Base-by-base conservation (phyloP, 1,284 basidiomycete species). In the Malassezia furfur region DNA sequence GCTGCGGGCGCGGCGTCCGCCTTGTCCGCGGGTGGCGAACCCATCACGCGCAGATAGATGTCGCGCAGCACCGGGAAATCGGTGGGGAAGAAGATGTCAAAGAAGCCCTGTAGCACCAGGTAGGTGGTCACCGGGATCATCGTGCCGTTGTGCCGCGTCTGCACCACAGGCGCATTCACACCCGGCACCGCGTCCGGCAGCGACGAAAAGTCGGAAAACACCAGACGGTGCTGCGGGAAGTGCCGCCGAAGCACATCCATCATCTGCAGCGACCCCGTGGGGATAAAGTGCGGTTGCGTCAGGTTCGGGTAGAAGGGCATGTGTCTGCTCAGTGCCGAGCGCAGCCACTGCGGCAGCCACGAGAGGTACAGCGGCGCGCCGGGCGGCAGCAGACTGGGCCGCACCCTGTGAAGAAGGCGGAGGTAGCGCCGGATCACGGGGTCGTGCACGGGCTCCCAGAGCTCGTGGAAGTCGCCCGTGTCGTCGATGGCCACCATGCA, bases 81-180 rank as follows among this genome's bases (percentile, higher is more conserved):
- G 7, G 93, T 98, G 1, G 94, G 94, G 79, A 98, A 99, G 80
- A 99, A 91, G 62, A 98, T 98, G 77, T 99, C 94, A 76, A 99
- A 99, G 78, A 84, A 93, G 11, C 94, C 94, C 71, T 88, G 94
- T 63, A 86, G 84, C 54, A 98, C 94, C 64, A 93, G 82, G 59
- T 96, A 83, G 15, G 88, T 96, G 57, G 85, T 81, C 66, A 88
- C 91, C 2, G 94, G 86, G 41, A 76, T 59, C 76, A 89, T 93
- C 46, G 81, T 81, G 56, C 85, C 86, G 34, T 82, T 81, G 71
- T 86, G 85, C 48, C 90, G 82, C 17, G 94, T 98, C 78, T 99
- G 94, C 22, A 98, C 94, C 19, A 98, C 94, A 7, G 94, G 94
- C 0, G 87, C 88, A 70, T 88, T 90, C 58, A 82, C 75, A 1